These are phyloP conservation scores for Petasospora fabianii DNA, from an alignment of 1,139 yeast genomes.

Conservation along the genomic window DNA sequence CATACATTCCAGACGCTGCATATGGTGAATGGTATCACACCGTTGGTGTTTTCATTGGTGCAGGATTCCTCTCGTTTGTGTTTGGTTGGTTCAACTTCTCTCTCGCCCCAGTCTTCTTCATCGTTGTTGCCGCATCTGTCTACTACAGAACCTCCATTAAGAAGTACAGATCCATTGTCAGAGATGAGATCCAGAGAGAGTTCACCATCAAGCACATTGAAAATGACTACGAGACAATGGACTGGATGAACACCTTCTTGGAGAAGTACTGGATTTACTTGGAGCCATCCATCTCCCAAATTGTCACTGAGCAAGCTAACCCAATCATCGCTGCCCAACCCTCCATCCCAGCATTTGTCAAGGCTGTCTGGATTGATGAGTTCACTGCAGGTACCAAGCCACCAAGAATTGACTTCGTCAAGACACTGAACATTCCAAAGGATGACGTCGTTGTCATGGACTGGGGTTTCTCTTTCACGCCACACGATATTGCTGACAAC, in stretches of 20 bases:
- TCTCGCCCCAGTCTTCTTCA: slow-evolving; percentile 74
- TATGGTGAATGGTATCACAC: slow-evolving; percentile 98
- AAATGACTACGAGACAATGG: slow-evolving; percentile 87
- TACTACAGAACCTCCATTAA: slow-evolving; percentile 82
- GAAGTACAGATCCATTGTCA: slow-evolving; percentile 65
- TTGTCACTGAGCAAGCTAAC: slow-evolving; percentile 80
- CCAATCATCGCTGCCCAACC: slow-evolving; percentile 69
- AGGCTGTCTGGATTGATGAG: slow-evolving; percentile 78
- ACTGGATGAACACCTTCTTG: slow-evolving; percentile 86
- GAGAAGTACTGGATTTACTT: slow-evolving; percentile 88
- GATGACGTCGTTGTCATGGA: slow-evolving; percentile 96
- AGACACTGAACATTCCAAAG: slow-evolving; percentile 81
- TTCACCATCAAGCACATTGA: slow-evolving; percentile 76
- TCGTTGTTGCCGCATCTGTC: slow-evolving; percentile 56
- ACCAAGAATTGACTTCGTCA: slow-evolving; percentile 84
- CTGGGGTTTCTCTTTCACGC: slow-evolving; percentile 87
- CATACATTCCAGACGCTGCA: slow-evolving; percentile 62
- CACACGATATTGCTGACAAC: slow-evolving; percentile 81
- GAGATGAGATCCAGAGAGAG: slow-evolving; percentile 84
- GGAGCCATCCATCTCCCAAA: slow-evolving; percentile 87
- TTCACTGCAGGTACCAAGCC: slow-evolving; percentile 95
- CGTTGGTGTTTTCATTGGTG: slow-evolving; percentile 61
- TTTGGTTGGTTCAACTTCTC: slow-evolving; percentile 76
- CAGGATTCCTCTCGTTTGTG: slow-evolving; percentile 70
- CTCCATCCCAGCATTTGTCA: slow-evolving; percentile 79